Evolutionary conservation across 2,329 filamentous ascomycete genomes (phyloP).

Genomic region (Fusarium hostae): DNA sequence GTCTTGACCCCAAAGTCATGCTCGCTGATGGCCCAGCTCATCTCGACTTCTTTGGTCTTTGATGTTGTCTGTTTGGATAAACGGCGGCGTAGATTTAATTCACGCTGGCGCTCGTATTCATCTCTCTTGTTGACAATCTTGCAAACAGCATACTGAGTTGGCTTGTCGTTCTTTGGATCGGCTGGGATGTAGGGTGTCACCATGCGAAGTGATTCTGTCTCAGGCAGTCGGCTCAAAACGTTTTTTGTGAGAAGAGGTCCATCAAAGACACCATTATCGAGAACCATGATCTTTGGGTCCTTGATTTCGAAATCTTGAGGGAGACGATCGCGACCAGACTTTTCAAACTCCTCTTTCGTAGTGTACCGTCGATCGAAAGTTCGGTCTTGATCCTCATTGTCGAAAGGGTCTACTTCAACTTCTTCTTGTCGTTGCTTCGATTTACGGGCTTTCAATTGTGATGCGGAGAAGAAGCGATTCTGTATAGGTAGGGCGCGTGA

Average conservation of each 20-base stretch:
- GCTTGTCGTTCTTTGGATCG: conserved; percentile 39
- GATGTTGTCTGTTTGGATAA: conserved; percentile 55
- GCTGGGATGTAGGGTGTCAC: conserved; percentile 52
- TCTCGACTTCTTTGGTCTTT: conserved; percentile 79
- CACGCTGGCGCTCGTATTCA: conserved; percentile 56
- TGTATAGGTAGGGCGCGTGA: conserved; percentile 20
- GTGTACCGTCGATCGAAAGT: conserved; percentile 51
- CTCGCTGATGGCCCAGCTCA: conserved; percentile 86
- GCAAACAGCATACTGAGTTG: conserved; percentile 68
- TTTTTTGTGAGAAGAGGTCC: conserved; percentile 52
- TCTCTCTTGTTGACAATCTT: conserved; percentile 72
- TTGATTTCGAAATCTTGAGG: conserved; percentile 59
- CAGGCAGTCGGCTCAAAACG: conserved; percentile 56
- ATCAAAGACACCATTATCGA: conserved; percentile 53
- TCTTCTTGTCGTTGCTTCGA: neutral
- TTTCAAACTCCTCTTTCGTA: conserved; percentile 47
- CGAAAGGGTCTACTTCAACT: neutral
- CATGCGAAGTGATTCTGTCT: conserved; percentile 55
- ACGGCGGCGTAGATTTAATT: conserved; percentile 57
- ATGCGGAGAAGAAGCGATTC: conserved; percentile 27
- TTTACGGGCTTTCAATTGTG: conserved; percentile 19
- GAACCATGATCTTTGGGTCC: conserved; percentile 55
- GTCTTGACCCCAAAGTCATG: conserved; percentile 81
- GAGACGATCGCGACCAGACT: conserved; percentile 51
- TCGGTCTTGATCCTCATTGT: conserved; percentile 33